Conservation (phyloP, 768 basidiomycete genomes). For the Termitomyces sp. region DNA sequence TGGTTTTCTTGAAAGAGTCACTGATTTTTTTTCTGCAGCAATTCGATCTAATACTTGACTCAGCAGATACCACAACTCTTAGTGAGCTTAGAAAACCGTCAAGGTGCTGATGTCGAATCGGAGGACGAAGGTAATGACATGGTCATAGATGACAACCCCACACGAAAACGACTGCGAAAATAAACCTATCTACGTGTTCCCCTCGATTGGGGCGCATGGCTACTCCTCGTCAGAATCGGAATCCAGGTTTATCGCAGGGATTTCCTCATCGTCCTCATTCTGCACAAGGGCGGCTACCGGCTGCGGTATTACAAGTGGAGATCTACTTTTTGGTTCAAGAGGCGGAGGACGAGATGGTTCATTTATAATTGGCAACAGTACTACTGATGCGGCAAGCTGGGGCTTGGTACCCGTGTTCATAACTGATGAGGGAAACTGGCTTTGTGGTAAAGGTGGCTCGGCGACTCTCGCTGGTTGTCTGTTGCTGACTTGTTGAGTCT, state of each 20-base stretch:
- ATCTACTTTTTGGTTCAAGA: not conserved
- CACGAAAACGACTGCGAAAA: slow-evolving; percentile 31
- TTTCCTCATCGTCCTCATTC: slow-evolving; percentile 46
- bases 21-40: not conserved
- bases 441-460: not conserved
- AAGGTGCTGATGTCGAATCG: slow-evolving; percentile 22
- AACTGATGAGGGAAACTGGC: not conserved
- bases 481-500: not conserved
- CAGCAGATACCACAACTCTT: slow-evolving; percentile 9
- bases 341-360: slow-evolving; percentile 1
- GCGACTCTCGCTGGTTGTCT: not conserved
- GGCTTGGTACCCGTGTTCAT: not conserved
- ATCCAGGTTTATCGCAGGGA: slow-evolving; percentile 73
- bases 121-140: slow-evolving; percentile 30
- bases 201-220: not conserved
- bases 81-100: slow-evolving; percentile 4
- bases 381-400: not conserved
- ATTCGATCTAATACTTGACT: not conserved
- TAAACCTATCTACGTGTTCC: slow-evolving; percentile 3
- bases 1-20: slow-evolving; percentile 51
- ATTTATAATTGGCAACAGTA: not conserved
- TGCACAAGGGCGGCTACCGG: not conserved
- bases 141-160: slow-evolving; percentile 19
- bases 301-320: not conserved
- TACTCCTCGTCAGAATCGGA: slow-evolving; percentile 71